A percentile compares a stretch with the other conserved stretches of the same genome.
Evolutionary conservation across 495 filamentous ascomycete genomes (phyloP).

Genomic region (Aspergillus nanangensis): DNA sequence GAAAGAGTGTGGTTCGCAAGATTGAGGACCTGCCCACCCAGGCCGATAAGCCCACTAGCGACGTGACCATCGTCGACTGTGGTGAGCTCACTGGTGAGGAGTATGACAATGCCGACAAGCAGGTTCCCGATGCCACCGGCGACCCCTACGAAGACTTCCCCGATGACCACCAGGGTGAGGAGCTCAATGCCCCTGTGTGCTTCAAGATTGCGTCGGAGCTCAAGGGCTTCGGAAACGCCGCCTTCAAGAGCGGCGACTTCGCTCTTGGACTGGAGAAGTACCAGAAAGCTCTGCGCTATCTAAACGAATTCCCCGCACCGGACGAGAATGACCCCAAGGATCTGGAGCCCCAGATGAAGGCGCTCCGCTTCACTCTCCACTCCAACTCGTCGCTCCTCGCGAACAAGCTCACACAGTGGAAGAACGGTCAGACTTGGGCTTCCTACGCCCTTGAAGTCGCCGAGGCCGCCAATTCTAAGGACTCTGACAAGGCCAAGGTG

Average conservation of each 20-base stretch:
- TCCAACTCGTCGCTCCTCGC: conserved; percentile 76
- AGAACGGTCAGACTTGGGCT: conserved; percentile 65
- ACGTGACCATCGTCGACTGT: conserved; percentile 77
- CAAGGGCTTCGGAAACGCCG: conserved; percentile 88
- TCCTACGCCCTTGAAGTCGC: conserved; percentile 66
- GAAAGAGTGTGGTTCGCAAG: conserved; percentile 85
- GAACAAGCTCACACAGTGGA: conserved; percentile 70
- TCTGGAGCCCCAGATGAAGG: conserved; percentile 58
- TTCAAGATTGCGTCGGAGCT: conserved; percentile 76
- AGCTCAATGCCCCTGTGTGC: conserved; percentile 50
- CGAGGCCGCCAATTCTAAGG: conserved; percentile 49
- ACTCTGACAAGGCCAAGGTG: conserved; percentile 84
- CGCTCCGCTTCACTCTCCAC: conserved; percentile 71
- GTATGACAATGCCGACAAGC: conserved; percentile 55
- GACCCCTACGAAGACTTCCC: conserved; percentile 97
- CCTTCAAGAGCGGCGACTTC: conserved; percentile 76
- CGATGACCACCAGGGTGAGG: conserved; percentile 70
- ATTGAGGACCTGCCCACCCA: conserved; percentile 84
- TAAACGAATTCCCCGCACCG: conserved; percentile 79
- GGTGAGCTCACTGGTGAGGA: conserved; percentile 75
- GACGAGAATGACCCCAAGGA: conserved; percentile 63
- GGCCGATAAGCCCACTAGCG: conserved; percentile 72
- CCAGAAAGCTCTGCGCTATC: conserved; percentile 92
- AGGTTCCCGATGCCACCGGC: conserved; percentile 71
- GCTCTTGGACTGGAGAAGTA: conserved; percentile 83